Conservation (phyloP, 2,329 filamentous ascomycete genomes). For the Alternaria longipes region DNA sequence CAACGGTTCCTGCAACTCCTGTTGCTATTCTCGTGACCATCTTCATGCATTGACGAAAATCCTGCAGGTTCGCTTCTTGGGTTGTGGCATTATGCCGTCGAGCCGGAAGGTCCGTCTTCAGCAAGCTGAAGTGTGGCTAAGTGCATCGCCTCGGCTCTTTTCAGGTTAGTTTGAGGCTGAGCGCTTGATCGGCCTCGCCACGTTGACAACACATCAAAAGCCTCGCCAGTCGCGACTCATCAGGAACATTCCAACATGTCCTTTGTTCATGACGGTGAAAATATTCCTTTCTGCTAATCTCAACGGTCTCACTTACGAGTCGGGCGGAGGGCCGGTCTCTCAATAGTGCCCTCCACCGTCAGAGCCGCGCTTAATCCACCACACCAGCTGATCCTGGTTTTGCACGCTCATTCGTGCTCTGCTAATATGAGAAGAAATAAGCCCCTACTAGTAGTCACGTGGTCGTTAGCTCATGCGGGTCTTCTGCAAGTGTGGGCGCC, state of each 20-base stretch:
- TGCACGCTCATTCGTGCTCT: slow-evolving; percentile 42
- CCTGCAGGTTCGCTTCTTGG: slow-evolving; percentile 28
- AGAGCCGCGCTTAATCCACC: slow-evolving; percentile 42
- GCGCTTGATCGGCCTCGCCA: slow-evolving; percentile 41
- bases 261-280: slow-evolving; percentile 18
- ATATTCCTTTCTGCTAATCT: slow-evolving; percentile 24
- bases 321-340: slow-evolving; percentile 29
- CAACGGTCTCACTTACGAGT: slow-evolving; percentile 36
- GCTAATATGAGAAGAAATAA: slow-evolving; percentile 33
- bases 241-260: slow-evolving; percentile 7
- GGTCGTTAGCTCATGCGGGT: no score
- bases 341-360: slow-evolving; percentile 35
- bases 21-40: slow-evolving; percentile 43
- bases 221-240: slow-evolving; percentile 24
- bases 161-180: slow-evolving; percentile 44
- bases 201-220: slow-evolving; percentile 46
- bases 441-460: slow-evolving; percentile 8
- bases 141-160: slow-evolving; percentile 30
- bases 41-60: slow-evolving; percentile 23
- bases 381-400: slow-evolving; percentile 33
- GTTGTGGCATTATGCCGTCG: slow-evolving; percentile 20
- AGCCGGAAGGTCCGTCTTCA: slow-evolving; percentile 39
- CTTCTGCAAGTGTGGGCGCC: no score
- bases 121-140: slow-evolving; percentile 45
- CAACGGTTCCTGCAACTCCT: slow-evolving; percentile 29